These are phyloP conservation scores for Straminergon stramineum DNA, from an alignment of 225 moss, liverwort and hornwort species.

Conservation along the genomic window DNA sequence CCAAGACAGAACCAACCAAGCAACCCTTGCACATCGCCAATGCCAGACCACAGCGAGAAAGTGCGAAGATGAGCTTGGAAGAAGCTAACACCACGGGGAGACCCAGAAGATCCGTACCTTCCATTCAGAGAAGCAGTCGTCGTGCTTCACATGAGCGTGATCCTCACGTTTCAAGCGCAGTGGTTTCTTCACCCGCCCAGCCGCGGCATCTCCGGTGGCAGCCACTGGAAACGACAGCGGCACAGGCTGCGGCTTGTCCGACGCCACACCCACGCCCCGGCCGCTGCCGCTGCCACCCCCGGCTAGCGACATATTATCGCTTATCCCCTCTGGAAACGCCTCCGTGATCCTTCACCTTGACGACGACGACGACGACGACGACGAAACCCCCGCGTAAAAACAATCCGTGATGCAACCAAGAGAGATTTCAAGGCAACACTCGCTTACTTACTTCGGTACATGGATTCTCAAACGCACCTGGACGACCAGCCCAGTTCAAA, in stretches of 20 bases:
- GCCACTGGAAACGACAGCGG: neutral
- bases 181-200: neutral
- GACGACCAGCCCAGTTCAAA: neutral
- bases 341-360: neutral
- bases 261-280: neutral
- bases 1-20: neutral
- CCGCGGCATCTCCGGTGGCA: neutral
- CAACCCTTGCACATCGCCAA: neutral
- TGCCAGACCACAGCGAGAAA: neutral
- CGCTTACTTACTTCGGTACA: neutral
- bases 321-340: neutral
- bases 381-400: neutral
- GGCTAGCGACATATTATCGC: neutral
- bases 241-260: neutral
- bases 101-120: constrained; percentile 23
- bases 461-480: neutral
- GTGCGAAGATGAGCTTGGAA: neutral
- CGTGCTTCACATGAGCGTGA: constrained; percentile 73
- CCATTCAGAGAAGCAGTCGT: constrained; percentile 89
- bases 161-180: constrained; percentile 69
- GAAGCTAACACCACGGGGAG: neutral
- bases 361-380: neutral
- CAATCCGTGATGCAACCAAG: neutral
- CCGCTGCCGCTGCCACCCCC: neutral
- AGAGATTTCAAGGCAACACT: neutral